These are phyloP conservation scores for Diplodia seriata DNA, from an alignment of 2,329 filamentous ascomycete species.

Conservation along the genomic window DNA sequence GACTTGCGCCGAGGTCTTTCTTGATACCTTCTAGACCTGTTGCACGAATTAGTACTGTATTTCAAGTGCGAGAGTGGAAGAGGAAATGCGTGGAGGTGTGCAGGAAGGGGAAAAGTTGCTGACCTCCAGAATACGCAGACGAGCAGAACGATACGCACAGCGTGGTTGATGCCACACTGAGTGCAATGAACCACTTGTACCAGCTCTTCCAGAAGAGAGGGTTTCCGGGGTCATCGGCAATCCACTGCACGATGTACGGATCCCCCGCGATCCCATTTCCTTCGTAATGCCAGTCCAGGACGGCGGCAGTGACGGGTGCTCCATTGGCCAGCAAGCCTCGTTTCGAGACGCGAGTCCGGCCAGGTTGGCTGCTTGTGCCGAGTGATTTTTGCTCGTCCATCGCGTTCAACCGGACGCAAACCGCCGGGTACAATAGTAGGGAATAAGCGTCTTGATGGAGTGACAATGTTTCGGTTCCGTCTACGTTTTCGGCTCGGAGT, in stretches of 20 bases:
- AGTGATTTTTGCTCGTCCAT: background rate
- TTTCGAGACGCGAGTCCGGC: constrained; percentile 38
- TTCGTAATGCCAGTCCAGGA: constrained; percentile 50
- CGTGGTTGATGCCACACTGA: constrained; percentile 51
- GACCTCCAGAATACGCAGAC: constrained; percentile 50
- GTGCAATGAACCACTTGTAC: constrained; percentile 53
- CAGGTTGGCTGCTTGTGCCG: background rate
- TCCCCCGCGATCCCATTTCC: constrained; percentile 54
- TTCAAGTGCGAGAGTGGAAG: too few relatives aligned
- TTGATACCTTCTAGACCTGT: too few relatives aligned
- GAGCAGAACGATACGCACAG: constrained; percentile 54
- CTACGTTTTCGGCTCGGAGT: too few relatives aligned
- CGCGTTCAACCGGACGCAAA: background rate
- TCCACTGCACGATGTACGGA: constrained; percentile 55
- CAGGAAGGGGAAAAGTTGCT: too few relatives aligned
- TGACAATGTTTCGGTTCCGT: too few relatives aligned
- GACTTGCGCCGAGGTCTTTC: too few relatives aligned
- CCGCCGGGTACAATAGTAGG: background rate
- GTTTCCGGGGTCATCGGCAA: constrained; percentile 56
- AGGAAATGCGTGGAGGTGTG: too few relatives aligned
- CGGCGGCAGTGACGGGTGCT: constrained; percentile 46
- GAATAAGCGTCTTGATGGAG: too few relatives aligned
- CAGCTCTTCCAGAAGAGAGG: constrained; percentile 49
- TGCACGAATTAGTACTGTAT: too few relatives aligned
- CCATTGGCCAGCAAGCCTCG: constrained; percentile 47